A percentile compares a stretch with the other conserved stretches of the same genome.
These are phyloP conservation scores for Tulasnella sp. DNA, from an alignment of 768 basidiomycete genomes.

Conservation along the genomic window DNA sequence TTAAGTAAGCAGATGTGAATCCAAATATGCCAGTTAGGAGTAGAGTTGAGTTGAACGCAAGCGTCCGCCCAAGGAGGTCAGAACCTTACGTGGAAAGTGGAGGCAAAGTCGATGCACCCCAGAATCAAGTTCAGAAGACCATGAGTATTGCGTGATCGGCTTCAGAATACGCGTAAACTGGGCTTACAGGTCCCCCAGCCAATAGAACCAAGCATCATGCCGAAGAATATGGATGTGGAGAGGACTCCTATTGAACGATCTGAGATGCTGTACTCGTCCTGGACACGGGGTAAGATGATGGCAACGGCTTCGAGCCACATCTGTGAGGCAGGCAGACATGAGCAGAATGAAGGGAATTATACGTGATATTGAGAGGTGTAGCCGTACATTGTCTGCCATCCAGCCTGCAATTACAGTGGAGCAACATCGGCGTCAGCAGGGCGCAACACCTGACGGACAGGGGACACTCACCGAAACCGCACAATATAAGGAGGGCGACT, in stretches of 20 bases:
- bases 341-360: neutral
- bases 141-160: conserved; percentile 1
- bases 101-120: neutral
- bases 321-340: conserved; percentile 35
- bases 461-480: conserved; percentile 71
- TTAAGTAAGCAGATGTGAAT: conserved; percentile 57
- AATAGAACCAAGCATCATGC: conserved; percentile 95
- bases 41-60: conserved; percentile 88
- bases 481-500: conserved; percentile 71
- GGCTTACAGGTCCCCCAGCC: conserved; percentile 88
- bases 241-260: conserved; percentile 62
- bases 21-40: conserved; percentile 89
- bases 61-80: conserved; percentile 77
- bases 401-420: conserved; percentile 49
- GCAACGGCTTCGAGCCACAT: conserved; percentile 92
- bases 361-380: neutral
- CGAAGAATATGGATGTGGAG: conserved; percentile 82
- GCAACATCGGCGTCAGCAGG: neutral
- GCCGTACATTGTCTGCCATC: conserved; percentile 82
- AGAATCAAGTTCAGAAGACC: neutral
- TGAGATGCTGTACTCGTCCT: conserved; percentile 72
- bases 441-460: neutral
- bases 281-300: conserved; percentile 93
- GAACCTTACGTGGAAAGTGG: conserved; percentile 44
- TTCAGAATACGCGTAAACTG: conserved; percentile 18